Evolutionary conservation across 2,329 filamentous ascomycete species (phyloP).

Genomic region (Colletotrichum falcatum): DNA sequence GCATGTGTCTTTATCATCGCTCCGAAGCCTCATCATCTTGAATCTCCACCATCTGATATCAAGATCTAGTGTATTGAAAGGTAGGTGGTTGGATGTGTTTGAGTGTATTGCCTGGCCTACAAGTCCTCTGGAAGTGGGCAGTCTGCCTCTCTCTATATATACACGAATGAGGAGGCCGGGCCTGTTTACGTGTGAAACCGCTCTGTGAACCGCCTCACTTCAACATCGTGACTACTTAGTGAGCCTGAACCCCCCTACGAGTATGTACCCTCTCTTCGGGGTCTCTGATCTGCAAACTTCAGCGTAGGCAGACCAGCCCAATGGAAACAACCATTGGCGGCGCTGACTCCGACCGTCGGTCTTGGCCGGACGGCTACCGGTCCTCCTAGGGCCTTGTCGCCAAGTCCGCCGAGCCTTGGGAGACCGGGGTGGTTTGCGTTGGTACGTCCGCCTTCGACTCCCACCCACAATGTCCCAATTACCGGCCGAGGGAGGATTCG

Average conservation of each 20-base stretch:
- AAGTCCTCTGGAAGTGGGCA: too few relatives aligned
- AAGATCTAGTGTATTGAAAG: too few relatives aligned
- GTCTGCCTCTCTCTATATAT: too few relatives aligned
- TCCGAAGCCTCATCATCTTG: too few relatives aligned
- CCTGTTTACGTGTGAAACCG: too few relatives aligned
- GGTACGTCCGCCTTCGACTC: constrained; percentile 10
- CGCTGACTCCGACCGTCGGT: background rate
- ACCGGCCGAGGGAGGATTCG: constrained; percentile 17
- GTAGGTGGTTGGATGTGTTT: too few relatives aligned
- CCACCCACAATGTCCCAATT: background rate
- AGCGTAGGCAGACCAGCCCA: constrained; percentile 19
- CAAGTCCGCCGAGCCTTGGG: constrained; percentile 39
- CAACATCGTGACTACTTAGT: background rate
- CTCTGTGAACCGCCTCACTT: too few relatives aligned
- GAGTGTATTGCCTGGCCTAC: too few relatives aligned
- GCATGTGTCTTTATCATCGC: too few relatives aligned
- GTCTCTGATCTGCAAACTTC: background rate
- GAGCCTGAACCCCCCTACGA: background rate
- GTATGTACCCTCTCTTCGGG: too few relatives aligned
- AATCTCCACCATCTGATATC: background rate
- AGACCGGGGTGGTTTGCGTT: constrained; percentile 1
- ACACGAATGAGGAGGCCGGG: too few relatives aligned
- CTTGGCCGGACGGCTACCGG: constrained; percentile 38
- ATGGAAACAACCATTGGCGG: background rate
- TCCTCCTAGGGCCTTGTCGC: constrained; percentile 12